Base-by-base conservation (phyloP, 2,329 filamentous ascomycete species). In the Emydomyces testavorans region DNA sequence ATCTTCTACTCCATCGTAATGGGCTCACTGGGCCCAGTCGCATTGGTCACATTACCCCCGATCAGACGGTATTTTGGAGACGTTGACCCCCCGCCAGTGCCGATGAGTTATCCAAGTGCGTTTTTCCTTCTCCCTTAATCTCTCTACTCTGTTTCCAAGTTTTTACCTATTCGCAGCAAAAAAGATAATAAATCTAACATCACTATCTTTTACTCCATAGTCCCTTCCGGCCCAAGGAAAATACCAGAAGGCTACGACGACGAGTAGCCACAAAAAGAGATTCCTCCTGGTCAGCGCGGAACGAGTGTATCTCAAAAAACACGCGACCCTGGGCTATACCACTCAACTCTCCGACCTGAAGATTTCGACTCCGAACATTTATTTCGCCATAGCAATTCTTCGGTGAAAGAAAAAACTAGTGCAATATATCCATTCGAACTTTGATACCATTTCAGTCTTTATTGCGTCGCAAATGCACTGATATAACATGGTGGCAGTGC, bases 71-170 rank as follows among this genome's bases (percentile, higher is more conserved):
- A 71, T 54, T 67, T 94, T 49, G 89, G 89, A 58, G 87, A 94
- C 64, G 70, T 80, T 57, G 76, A 80, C 58, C 77, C 83, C 54
- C 71, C 78, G 54, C 77, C 74, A 49, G 80, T 96, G 55, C 92
- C 92, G 26, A 71, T 89, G 66, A 93, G 88, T 64, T 98, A 96
- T 74, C 92, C 92, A 52, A 78, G 90, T 96, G 78, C 65, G 86
- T 77, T 35, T 32, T 32, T 35, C n/a, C n/a, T n/a, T n/a, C n/a
- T n/a, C 37, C 15, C 24, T 28, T 11, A 13, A 13, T 5, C 11
- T 18, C 11, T 3, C n/a, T 38, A 13, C 26, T 35, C 20, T n/a
- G 13, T 42, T 16, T 36, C 31, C n/a, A n/a, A n/a, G n/a, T n/a
- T n/a, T n/a, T n/a, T n/a, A n/a, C n/a, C n/a, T n/a, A n/a, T n/a